Evolutionary conservation across 2,329 filamentous ascomycete species (phyloP), one percentile per base, ranked within the genome.

Genomic region (Thelonectria blattea): DNA sequence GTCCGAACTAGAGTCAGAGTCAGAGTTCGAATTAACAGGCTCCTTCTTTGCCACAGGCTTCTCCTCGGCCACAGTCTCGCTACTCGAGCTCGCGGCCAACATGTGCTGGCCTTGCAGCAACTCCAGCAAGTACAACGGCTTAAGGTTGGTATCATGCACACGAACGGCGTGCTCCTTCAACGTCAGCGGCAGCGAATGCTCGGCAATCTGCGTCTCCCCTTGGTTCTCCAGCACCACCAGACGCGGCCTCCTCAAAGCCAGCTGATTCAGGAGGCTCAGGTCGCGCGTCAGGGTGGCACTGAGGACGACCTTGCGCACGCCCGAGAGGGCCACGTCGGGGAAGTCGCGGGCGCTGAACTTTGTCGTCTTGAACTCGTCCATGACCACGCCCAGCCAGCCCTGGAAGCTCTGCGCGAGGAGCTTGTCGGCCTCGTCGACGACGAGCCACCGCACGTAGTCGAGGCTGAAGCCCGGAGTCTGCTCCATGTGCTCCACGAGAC

Each of bases 381-480:
- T 88, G 7, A 95, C 85, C 0, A 89, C 79, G 42, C 88, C 86
- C 3, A 96, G 81, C 93, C 93, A 97, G 70, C 94, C 91, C 73
- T 97, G 93, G 75, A 95, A 97, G 71, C 91, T 93, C 74, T 98
- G 92, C 45, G 93, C 90, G 6, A 98, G 84, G 12, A 98, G 80
- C 72, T 95, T 92, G 75, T 98, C 94, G 11, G 94, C 95, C 77
- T 98, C 94, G 70, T 98, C 94, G 47, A 97, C 90, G 3, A 97
- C 86, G 0, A 98, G 81, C 93, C 93, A 98, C 62, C 91, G 86
- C 5, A 97, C 81, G 72, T 91, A 84, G 58, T 90, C 85, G 20
- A 98, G 81, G 0, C 83, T 86, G 73, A 98, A 97, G 0, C 92
- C 93, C 3, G 87, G 86, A 0, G 94, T 98, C 61, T 89, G 88